A percentile compares a stretch with the other conserved stretches of the same genome.
These are phyloP conservation scores for Talaromyces islandicus DNA, from an alignment of 2,329 filamentous ascomycete genomes.

Conservation along the genomic window DNA sequence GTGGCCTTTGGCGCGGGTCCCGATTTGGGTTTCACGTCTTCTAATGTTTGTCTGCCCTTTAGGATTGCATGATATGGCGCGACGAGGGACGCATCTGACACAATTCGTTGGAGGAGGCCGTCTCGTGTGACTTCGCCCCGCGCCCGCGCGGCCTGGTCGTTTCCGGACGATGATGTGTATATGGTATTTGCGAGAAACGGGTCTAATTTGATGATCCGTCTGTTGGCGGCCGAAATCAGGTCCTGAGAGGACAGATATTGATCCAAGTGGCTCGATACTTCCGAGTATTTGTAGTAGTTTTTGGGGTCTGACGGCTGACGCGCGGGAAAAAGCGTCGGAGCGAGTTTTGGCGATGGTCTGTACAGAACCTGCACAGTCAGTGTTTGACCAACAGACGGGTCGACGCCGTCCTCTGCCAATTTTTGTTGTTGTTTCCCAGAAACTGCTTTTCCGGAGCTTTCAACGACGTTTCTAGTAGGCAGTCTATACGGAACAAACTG, in stretches of 20 bases:
- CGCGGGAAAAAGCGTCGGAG: slow-evolving; percentile 47
- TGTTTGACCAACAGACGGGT: slow-evolving; percentile 39
- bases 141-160: slow-evolving; percentile 52
- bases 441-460: slow-evolving; percentile 32
- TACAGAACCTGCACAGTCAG: slow-evolving; percentile 48
- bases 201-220: slow-evolving; percentile 56
- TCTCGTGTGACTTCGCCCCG: slow-evolving; percentile 56
- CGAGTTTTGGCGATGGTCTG: slow-evolving; percentile 52
- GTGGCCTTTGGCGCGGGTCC: slow-evolving; percentile 56
- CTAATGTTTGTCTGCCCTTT: slow-evolving; percentile 28
- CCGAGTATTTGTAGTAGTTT: slow-evolving; percentile 54
- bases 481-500: slow-evolving; percentile 59
- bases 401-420: slow-evolving; percentile 20
- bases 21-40: slow-evolving; percentile 54
- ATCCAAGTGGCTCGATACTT: slow-evolving; percentile 53
- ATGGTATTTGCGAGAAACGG: slow-evolving; percentile 59
- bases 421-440: slow-evolving; percentile 23
- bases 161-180: slow-evolving; percentile 45
- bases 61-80: slow-evolving; percentile 54
- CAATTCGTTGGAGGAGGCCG: slow-evolving; percentile 53
- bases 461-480: slow-evolving; percentile 50
- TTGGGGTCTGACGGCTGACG: slow-evolving; percentile 43
- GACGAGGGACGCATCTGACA: slow-evolving; percentile 44
- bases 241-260: slow-evolving; percentile 54
- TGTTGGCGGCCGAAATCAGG: slow-evolving; percentile 52